A percentile compares a stretch with the other conserved stretches of the same genome.
Evolutionary conservation across 2,329 filamentous ascomycete genomes (phyloP).

Genomic region (Cercospora berteroae): DNA sequence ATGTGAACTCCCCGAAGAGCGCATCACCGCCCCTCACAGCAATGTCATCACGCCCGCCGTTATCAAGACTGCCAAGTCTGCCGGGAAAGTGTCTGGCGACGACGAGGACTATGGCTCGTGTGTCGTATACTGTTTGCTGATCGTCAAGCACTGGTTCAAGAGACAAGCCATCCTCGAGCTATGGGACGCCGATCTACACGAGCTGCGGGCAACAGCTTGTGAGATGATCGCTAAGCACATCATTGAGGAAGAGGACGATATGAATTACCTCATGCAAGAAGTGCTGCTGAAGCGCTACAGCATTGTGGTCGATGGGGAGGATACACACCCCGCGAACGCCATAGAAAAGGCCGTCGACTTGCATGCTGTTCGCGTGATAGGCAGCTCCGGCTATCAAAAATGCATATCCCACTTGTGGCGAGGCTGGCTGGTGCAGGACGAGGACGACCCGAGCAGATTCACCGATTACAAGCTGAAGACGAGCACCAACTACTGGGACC

Average conservation of each 20-base stretch:
- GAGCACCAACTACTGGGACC: conserved; percentile 71
- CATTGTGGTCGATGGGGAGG: conserved; percentile 67
- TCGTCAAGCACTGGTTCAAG: conserved; percentile 73
- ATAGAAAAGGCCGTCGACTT: conserved; percentile 92
- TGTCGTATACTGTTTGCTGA: conserved; percentile 78
- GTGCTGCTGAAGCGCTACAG: conserved; percentile 87
- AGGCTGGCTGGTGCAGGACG: conserved; percentile 95
- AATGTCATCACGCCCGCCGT: conserved; percentile 79
- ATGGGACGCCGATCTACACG: conserved; percentile 86
- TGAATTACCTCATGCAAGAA: conserved; percentile 73
- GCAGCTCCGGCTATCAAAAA: conserved; percentile 91
- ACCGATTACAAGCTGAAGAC: conserved; percentile 82
- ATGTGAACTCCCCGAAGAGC: conserved; percentile 77
- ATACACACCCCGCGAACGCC: conserved; percentile 77
- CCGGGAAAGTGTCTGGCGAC: conserved; percentile 53
- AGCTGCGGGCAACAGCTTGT: conserved; percentile 75
- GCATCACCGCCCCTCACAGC: conserved; percentile 78
- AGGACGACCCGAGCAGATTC: conserved; percentile 84
- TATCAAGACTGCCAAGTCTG: conserved; percentile 74
- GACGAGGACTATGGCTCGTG: conserved; percentile 65
- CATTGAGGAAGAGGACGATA: conserved; percentile 82
- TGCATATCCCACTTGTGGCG: conserved; percentile 91
- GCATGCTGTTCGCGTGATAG: conserved; percentile 84
- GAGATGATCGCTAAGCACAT: conserved; percentile 85
- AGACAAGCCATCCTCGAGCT: conserved; percentile 76